Base-by-base conservation (phyloP, 2,329 filamentous ascomycete species). In the Monosporascus cannonballus region DNA sequence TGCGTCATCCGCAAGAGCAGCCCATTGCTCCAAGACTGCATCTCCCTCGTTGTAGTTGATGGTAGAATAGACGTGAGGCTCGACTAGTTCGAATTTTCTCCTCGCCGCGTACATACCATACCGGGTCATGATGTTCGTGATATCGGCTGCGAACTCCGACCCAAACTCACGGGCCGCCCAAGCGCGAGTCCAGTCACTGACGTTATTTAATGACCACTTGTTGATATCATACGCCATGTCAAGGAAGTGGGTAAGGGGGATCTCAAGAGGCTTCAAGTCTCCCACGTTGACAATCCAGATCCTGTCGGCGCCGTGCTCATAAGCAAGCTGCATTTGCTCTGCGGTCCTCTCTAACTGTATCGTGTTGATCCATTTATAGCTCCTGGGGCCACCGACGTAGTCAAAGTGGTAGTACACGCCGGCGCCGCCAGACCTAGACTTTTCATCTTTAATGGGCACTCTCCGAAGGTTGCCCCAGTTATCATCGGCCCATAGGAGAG, bases 261-360 rank as follows among this genome's bases (percentile, higher is more conserved):
- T 74, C 69, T 87, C 81, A 68, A 66, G 70, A 1, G 81, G 79
- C 62, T 86, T 86, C 56, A 86, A 71, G 58, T 86, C 83, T 14
- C 81, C 83, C 4, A 86, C 78, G 57, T 86, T 86, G 56, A 85
- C 77, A 45, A 86, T 75, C 83, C 83, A 86, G 53, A 86, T 82
- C 30, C 76, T 73, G 46, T 76, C 73, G 2, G 83, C 83, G 2
- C 79, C 72, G 24, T 79, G 73, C 24, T 78, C 69, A 53, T 84
- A 79, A 2, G 84, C 79, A 5, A 85, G 74, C 58, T 79, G 75
- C 78, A 87, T 82, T 67, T 87, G 78, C 61, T 86, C 80, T 68
- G 81, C 83, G 0, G 81, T 84, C 68, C 85, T 86, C 61, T 81
- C 77, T 20, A 86, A 70, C 54, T 84, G 80, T 47, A 85, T 82